These are phyloP conservation scores for Chiua virens DNA, from an alignment of 768 basidiomycete species.

Conservation along the genomic window DNA sequence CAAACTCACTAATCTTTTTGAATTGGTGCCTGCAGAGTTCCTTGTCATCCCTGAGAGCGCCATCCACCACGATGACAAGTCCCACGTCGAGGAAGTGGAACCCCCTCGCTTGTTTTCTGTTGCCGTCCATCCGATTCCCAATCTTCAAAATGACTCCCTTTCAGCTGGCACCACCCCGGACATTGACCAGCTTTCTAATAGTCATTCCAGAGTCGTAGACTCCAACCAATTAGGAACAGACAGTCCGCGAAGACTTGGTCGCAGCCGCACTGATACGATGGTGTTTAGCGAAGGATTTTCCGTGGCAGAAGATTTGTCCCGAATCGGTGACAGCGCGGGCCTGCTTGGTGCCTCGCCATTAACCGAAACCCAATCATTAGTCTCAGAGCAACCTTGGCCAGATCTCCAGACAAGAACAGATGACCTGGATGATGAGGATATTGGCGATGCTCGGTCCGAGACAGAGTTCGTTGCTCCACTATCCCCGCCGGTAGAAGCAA, in stretches of 20 bases:
- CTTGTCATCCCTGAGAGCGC: slow-evolving; percentile 68
- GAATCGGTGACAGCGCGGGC: slow-evolving; percentile 7
- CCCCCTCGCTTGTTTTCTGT: slow-evolving; percentile 42
- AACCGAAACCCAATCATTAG: slow-evolving; percentile 10
- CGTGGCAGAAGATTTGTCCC: slow-evolving; percentile 40
- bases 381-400: slow-evolving; percentile 7
- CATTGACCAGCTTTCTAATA: slow-evolving; percentile 6
- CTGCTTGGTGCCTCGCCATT: slow-evolving; percentile 13
- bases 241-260: slow-evolving; percentile 48
- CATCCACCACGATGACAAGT: slow-evolving; percentile 29
- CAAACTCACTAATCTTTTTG: slow-evolving; percentile 75
- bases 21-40: slow-evolving; percentile 80
- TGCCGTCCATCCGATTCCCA: slow-evolving; percentile 33
- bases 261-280: slow-evolving; percentile 75
- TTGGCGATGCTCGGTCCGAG: slow-evolving; percentile 23
- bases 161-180: slow-evolving; percentile 6
- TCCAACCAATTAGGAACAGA: slow-evolving; percentile 23
- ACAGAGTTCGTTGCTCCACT: slow-evolving; percentile 12
- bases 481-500: slow-evolving; percentile 30
- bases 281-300: slow-evolving; percentile 51
- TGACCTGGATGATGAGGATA: slow-evolving; percentile 25
- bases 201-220: slow-evolving; percentile 23
- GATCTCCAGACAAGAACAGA: slow-evolving; percentile 14
- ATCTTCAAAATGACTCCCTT: slow-evolving; percentile 11
- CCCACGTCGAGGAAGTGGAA: slow-evolving; percentile 33